Base-by-base conservation (phyloP, 177 flowering plant genomes). In the Vitis hybrid region DNA sequence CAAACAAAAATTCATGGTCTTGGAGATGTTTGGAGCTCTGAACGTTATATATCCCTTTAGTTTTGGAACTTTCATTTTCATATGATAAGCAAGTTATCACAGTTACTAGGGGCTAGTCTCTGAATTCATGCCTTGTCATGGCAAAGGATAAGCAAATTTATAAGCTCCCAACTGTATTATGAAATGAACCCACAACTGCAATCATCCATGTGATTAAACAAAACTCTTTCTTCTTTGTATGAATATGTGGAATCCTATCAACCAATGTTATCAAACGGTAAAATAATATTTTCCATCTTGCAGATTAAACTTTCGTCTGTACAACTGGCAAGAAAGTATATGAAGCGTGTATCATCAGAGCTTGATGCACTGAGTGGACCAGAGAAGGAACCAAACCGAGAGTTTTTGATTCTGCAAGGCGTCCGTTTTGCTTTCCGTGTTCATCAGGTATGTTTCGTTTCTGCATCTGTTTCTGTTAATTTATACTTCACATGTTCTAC, bases 361-460 rank as follows among this genome's bases (percentile, higher is more conserved):
- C 97, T 95, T 75, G 99, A 93, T 77, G 86, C 87, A 51, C 39
- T 89, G 79, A 78, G 72, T 55, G 93, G 87, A 65, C 84, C 92
- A 13, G 97, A 93, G 61, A 93, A 91, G 74, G 98, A 93, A 69
- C 93, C 97, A 49, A 86, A 86, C 79, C 87, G 95, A 79, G 99
- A 95, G 71, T 93, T 93, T 74, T 80, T 95, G 74, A 55, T 89
- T 68, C 84, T 95, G 72, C 99, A 95, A 81, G 98, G 97, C 4
- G 93, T 95, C 31, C 94, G 99, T 8, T 95, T 93, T 80, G 99
- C 99, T 62, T 93, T 95, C 85, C 94, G 99, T 16, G 97, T 95
- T 56, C 99, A 95, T 78, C 99, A 93, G 97, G 99, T 91, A 84
- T 39, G 13, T 52, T 15, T 16, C 13, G 12, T 51, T 55, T 53